Evolutionary conservation across 345 rosid species (phyloP), one percentile per base, ranked within the genome.

Genomic region (Citrus medica): DNA sequence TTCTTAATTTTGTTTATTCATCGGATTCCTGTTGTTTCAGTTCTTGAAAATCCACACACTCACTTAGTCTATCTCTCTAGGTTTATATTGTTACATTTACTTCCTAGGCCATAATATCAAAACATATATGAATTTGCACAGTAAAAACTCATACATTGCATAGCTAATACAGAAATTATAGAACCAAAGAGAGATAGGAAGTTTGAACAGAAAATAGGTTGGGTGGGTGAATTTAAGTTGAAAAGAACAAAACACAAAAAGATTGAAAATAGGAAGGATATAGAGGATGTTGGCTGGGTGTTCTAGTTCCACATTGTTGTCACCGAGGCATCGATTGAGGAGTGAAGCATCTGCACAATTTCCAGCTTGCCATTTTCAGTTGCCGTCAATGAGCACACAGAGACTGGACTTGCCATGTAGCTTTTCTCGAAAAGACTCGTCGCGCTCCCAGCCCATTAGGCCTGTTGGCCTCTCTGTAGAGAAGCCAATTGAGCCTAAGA

Each of bases 281-380:
- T 89, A 91, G 90, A 94, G 88, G 84, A 96, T 96, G 99, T 92
- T 96, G 99, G 98, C 98, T 80, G 98, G 99, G 87, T 92, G 97
- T 86, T 92, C 98, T 79, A 94, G 97, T 84, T 90, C 98, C 69
- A 83, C 98, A 91, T 82, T 96, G 91, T 80, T 94, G 90, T 96
- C 99, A 74, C 99, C 99, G 42, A 94, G 98, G 88, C 90, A 94
- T 86, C 91, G 98, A 90, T 90, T 96, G 81, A 96, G 92, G 89
- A 96, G 92, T 76, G 99, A 94, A 86, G 85, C 94, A 76, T 27
- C 93, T n/a, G 88, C 92, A 85, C 94, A 90, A 88, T 89, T 88
- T 81, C 93, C 85, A 83, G 90, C 92, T 86, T 91, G 92, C 77
- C 91, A 96, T 84, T 94, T 89, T 74, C 97, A 88, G 81, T 79